Conservation (phyloP, 208 protist genomes). For the Trypanosoma cruzi region DNA sequence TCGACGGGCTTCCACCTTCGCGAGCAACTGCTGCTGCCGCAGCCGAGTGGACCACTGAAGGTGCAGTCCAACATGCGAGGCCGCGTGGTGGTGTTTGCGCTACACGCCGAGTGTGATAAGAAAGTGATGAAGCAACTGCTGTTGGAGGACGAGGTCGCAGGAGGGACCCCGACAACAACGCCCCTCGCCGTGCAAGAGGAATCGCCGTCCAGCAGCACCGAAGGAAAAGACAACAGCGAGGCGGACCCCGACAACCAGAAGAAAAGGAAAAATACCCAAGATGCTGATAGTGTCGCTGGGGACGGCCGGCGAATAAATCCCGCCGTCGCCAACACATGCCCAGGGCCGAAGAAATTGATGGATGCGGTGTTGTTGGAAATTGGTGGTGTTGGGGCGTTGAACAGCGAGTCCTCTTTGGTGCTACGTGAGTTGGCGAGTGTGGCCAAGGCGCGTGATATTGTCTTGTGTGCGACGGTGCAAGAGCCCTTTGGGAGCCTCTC, state of each 20-base stretch:
- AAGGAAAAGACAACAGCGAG: neutral
- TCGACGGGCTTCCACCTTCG: slow-evolving; percentile 58
- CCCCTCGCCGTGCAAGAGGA: no score
- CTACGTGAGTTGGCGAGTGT: slow-evolving; percentile 42
- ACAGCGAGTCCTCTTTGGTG: slow-evolving; percentile 19
- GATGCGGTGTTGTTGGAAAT: slow-evolving; percentile 59
- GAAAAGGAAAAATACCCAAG: neutral
- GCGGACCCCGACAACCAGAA: neutral
- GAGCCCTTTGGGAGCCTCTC: slow-evolving; percentile 51
- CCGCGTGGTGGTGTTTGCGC: slow-evolving; percentile 42
- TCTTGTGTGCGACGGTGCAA: slow-evolving; percentile 42
- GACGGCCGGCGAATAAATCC: no score
- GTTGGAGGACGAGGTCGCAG: no score
- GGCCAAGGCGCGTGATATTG: slow-evolving; percentile 28
- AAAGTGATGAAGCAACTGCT: slow-evolving; percentile 43
- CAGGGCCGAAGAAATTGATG: slow-evolving; percentile 25
- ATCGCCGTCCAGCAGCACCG: no score
- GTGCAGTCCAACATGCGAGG: slow-evolving; percentile 56
- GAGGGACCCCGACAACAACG: no score
- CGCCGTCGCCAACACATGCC: neutral
- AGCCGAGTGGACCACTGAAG: slow-evolving; percentile 47
- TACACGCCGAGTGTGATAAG: slow-evolving; percentile 53
- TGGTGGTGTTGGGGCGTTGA: slow-evolving; percentile 43
- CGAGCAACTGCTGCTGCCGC: slow-evolving; percentile 51
- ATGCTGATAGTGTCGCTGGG: no score